phyloP scores from a whole-genome alignment of 345 rosid genomes.

The Alliaria petiolata region DNA sequence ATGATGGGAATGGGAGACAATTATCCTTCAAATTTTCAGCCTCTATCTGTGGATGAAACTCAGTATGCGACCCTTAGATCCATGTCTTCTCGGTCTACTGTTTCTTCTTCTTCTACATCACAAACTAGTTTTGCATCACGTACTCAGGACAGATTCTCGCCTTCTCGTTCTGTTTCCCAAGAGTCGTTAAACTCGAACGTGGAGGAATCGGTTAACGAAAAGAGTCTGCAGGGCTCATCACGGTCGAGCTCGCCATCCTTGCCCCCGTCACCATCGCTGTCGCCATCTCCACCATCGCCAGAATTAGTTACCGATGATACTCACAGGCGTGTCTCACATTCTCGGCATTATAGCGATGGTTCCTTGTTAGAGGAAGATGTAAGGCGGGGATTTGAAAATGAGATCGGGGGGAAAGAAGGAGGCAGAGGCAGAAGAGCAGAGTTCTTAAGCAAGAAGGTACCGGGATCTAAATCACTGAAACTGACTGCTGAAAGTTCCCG shows the following conservation, averaged over 20 bases:
- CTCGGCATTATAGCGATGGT: slow-evolving; percentile 32
- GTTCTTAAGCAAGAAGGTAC: slow-evolving; percentile 9
- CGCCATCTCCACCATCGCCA: slow-evolving; percentile 24
- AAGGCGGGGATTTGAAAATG: slow-evolving; percentile 10
- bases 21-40: slow-evolving; percentile 44
- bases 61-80: slow-evolving; percentile 42
- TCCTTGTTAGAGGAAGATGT: slow-evolving; percentile 20
- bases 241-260: slow-evolving; percentile 30
- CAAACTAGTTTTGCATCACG: slow-evolving; percentile 39
- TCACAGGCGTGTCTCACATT: slow-evolving; percentile 11
- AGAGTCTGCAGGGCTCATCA: slow-evolving; percentile 34
- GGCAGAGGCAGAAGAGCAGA: slow-evolving; percentile 18
- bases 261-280: slow-evolving; percentile 31
- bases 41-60: slow-evolving; percentile 61
- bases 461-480: slow-evolving; percentile 24
- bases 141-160: slow-evolving; percentile 40
- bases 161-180: slow-evolving; percentile 38
- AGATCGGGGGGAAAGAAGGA: not conserved
- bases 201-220: slow-evolving; percentile 40
- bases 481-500: slow-evolving; percentile 18
- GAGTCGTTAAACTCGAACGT: slow-evolving; percentile 38
- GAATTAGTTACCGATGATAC: slow-evolving; percentile 5
- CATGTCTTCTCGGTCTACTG: slow-evolving; percentile 41
- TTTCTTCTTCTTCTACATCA: slow-evolving; percentile 48
- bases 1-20: slow-evolving; percentile 39